phyloP scores from a whole-genome alignment of 2,329 filamentous ascomycete genomes.

The Metarhizium brunneum region DNA sequence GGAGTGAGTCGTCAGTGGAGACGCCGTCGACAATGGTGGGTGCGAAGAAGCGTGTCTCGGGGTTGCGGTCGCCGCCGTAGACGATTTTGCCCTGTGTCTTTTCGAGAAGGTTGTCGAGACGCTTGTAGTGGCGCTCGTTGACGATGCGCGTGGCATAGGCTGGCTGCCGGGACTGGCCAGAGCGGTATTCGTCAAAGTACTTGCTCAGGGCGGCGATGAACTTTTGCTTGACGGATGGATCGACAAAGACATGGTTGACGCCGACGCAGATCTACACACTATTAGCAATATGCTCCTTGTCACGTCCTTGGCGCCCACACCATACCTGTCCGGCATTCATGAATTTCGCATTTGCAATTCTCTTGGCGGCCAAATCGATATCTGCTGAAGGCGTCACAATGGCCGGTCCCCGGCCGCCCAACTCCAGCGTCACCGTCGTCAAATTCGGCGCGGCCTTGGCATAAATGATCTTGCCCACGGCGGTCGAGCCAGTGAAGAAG shows the following conservation, averaged over 20 bases:
- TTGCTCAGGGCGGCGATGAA: slow-evolving; percentile 24
- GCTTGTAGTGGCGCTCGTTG: slow-evolving; percentile 32
- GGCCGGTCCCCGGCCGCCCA: slow-evolving; percentile 35
- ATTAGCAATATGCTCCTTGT: slow-evolving; percentile 16
- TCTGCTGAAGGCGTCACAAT: slow-evolving; percentile 32
- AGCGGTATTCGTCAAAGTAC: slow-evolving; percentile 19
- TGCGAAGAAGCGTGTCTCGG: slow-evolving; percentile 19
- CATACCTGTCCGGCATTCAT: slow-evolving; percentile 26
- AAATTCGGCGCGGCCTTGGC: slow-evolving; percentile 33
- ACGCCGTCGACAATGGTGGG: slow-evolving; percentile 30
- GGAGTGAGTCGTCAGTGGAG: slow-evolving; percentile 24
- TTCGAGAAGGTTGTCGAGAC: slow-evolving; percentile 26
- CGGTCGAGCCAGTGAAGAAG: slow-evolving; percentile 34
- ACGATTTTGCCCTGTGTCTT: slow-evolving; percentile 26
- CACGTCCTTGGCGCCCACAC: neutral
- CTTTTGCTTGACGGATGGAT: slow-evolving; percentile 27
- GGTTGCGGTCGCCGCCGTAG: slow-evolving; percentile 23
- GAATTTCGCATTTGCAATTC: slow-evolving; percentile 32
- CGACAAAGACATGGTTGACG: slow-evolving; percentile 34
- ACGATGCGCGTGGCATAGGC: slow-evolving; percentile 23
- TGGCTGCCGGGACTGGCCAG: slow-evolving; percentile 3
- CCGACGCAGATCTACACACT: slow-evolving; percentile 15
- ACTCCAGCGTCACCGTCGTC: slow-evolving; percentile 33
- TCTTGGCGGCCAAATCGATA: slow-evolving; percentile 31
- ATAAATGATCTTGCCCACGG: slow-evolving; percentile 27